Percentiles rank a stretch among this genome's conserved stretches.
Conservation (phyloP, 345 rosid species). For the Citrus medica region DNA sequence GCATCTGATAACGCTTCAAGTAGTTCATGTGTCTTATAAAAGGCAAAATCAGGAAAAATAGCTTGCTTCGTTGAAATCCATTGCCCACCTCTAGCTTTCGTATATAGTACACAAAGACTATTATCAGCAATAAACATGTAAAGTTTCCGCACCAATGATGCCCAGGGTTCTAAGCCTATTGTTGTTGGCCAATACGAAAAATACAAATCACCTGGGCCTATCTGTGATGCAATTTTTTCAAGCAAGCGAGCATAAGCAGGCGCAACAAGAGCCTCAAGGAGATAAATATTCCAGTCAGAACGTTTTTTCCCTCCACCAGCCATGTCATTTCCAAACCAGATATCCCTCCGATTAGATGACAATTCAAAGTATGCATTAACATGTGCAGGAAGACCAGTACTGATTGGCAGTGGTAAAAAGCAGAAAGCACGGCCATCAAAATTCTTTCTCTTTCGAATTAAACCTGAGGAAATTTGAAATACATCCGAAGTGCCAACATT, state of each 20-base stretch:
- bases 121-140: conserved; percentile 63
- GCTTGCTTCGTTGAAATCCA: conserved; percentile 94
- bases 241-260: conserved; percentile 94
- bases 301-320: conserved; percentile 92
- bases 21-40: conserved; percentile 63
- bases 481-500: conserved; percentile 29
- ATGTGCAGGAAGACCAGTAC: conserved; percentile 88
- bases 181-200: conserved; percentile 85
- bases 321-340: conserved; percentile 99
- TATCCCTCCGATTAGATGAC: conserved; percentile 95
- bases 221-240: conserved; percentile 71
- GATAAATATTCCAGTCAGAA: conserved; percentile 91
- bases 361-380: conserved; percentile 93
- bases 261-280: conserved; percentile 75
- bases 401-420: conserved; percentile 85
- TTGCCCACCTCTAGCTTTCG: conserved; percentile 90
- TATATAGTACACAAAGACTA: conserved; percentile 70
- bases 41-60: conserved; percentile 80
- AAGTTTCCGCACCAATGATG: conserved; percentile 71
- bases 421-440: conserved; percentile 96
- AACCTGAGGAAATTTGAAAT: conserved; percentile 46
- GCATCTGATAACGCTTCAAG: conserved; percentile 76
- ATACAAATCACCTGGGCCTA: conserved; percentile 78
- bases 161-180: conserved; percentile 79
- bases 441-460: conserved; percentile 41